phyloP scores from a whole-genome alignment of 208 protist genomes.

The Trypanosoma caninum region DNA sequence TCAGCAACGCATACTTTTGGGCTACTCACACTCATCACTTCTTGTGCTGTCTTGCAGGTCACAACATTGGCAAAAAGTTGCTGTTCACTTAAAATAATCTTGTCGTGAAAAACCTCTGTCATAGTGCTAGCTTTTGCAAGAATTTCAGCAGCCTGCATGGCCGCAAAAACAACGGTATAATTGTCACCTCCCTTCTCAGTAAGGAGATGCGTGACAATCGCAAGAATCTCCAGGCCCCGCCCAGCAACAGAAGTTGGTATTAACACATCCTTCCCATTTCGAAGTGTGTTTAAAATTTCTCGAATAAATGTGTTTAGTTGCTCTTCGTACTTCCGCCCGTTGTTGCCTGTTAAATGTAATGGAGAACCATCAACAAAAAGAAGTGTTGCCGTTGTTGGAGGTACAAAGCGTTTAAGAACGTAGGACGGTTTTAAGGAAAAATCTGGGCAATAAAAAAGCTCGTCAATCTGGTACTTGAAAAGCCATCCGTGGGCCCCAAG shows the following conservation, averaged over 20 bases:
- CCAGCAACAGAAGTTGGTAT: slow-evolving; percentile 74
- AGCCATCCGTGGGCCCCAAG: slow-evolving; percentile 77
- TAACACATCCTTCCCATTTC: slow-evolving; percentile 80
- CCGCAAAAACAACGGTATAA: slow-evolving; percentile 80
- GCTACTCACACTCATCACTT: slow-evolving; percentile 46
- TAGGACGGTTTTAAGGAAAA: slow-evolving; percentile 78
- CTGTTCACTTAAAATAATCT: slow-evolving; percentile 70
- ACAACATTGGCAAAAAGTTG: slow-evolving; percentile 72
- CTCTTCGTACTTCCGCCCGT: slow-evolving; percentile 44
- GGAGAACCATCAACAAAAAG: slow-evolving; percentile 63
- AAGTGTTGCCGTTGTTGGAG: slow-evolving; percentile 71
- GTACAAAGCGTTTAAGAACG: slow-evolving; percentile 59
- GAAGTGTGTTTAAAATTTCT: slow-evolving; percentile 75
- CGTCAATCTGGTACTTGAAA: slow-evolving; percentile 87
- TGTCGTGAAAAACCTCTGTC: slow-evolving; percentile 73
- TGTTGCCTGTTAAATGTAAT: slow-evolving; percentile 24
- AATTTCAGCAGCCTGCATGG: slow-evolving; percentile 71
- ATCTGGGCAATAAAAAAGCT: slow-evolving; percentile 88
- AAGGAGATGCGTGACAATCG: slow-evolving; percentile 61
- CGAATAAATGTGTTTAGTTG: slow-evolving; percentile 70
- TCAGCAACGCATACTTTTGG: slow-evolving; percentile 82
- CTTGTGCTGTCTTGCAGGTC: slow-evolving; percentile 67
- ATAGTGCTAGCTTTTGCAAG: slow-evolving; percentile 80
- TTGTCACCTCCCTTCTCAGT: slow-evolving; percentile 67
- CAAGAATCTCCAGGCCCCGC: slow-evolving; percentile 77